Conservation (phyloP, 495 filamentous ascomycete species). For the Aspergillus olivimuriae region DNA sequence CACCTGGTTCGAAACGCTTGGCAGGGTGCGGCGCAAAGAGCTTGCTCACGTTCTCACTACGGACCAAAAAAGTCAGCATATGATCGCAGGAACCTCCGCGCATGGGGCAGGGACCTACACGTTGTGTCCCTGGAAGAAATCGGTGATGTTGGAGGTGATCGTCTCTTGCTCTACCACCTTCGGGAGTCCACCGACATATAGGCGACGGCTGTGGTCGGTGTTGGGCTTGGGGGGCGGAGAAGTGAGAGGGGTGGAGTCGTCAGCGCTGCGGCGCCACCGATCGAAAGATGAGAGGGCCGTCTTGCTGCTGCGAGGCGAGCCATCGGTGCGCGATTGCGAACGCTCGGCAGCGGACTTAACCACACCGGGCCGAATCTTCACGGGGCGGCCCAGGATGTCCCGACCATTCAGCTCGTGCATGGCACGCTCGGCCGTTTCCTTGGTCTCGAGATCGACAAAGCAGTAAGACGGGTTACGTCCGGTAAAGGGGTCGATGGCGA, state of each 20-base stretch:
- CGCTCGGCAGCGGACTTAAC: slow-evolving; percentile 33
- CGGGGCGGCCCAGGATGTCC: slow-evolving; percentile 45
- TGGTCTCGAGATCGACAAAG: slow-evolving; percentile 56
- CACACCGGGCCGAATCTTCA: slow-evolving; percentile 58
- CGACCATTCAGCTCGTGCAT: slow-evolving; percentile 49
- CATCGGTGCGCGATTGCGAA: slow-evolving; percentile 14
- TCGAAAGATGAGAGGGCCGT: slow-evolving; percentile 23
- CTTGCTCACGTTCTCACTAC: slow-evolving; percentile 54
- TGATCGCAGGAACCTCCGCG: neutral
- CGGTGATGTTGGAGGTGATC: slow-evolving; percentile 45
- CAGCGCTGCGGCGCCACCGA: slow-evolving; percentile 32
- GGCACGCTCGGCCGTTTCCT: slow-evolving; percentile 50
- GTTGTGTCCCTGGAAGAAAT: slow-evolving; percentile 54
- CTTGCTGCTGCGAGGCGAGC: slow-evolving; percentile 14
- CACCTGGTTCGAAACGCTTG: slow-evolving; percentile 43
- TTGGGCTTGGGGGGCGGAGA: slow-evolving; percentile 15
- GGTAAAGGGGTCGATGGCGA: slow-evolving; percentile 61
- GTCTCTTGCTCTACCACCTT: slow-evolving; percentile 49
- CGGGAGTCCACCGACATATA: slow-evolving; percentile 61
- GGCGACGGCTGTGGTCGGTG: slow-evolving; percentile 43
- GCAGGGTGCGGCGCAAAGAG: slow-evolving; percentile 52
- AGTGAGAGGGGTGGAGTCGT: slow-evolving; percentile 3
- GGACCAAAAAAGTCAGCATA: slow-evolving; percentile 3
- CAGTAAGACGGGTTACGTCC: slow-evolving; percentile 66
- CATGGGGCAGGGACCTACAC: slow-evolving; percentile 27